phyloP scores from a whole-genome alignment of 73 alveolate species.

The Paramecium tetraurelia region DNA sequence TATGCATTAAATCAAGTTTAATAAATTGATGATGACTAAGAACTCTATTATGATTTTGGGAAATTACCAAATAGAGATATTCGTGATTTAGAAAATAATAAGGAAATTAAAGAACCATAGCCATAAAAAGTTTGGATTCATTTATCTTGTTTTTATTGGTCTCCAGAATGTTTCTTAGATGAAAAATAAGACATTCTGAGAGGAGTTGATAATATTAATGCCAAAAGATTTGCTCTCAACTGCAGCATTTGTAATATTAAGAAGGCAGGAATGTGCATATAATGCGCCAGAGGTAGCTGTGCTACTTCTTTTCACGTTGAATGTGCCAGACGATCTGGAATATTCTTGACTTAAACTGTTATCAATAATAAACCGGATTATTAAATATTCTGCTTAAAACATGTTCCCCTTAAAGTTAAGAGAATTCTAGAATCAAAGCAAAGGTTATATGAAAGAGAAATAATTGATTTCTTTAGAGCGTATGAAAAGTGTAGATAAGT shows the following conservation, averaged over 20 bases:
- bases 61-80: constrained; percentile 35
- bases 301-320: constrained; percentile 52
- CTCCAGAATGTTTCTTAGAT: constrained; percentile 58
- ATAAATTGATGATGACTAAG: constrained; percentile 35
- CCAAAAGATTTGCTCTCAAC: constrained; percentile 25
- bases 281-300: constrained; percentile 56
- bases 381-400: constrained; percentile 35
- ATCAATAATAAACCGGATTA: constrained; percentile 37
- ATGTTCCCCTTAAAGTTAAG: constrained; percentile 52
- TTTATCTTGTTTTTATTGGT: constrained; percentile 59
- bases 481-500: constrained; percentile 33
- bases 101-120: constrained; percentile 47
- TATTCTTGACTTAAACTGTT: constrained; percentile 22
- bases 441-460: constrained; percentile 55
- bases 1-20: not conserved
- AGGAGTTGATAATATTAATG: constrained; percentile 56
- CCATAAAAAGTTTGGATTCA: constrained; percentile 53
- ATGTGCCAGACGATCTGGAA: constrained; percentile 61
- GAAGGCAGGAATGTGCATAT: constrained; percentile 50
- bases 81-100: not conserved
- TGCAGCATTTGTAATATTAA: constrained; percentile 53
- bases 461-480: constrained; percentile 39
- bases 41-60: constrained; percentile 42
- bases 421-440: constrained; percentile 51
- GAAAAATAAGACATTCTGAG: constrained; percentile 12